These are phyloP conservation scores for Nephelium lappaceum DNA, from an alignment of 345 rosid genomes.

Conservation along the genomic window DNA sequence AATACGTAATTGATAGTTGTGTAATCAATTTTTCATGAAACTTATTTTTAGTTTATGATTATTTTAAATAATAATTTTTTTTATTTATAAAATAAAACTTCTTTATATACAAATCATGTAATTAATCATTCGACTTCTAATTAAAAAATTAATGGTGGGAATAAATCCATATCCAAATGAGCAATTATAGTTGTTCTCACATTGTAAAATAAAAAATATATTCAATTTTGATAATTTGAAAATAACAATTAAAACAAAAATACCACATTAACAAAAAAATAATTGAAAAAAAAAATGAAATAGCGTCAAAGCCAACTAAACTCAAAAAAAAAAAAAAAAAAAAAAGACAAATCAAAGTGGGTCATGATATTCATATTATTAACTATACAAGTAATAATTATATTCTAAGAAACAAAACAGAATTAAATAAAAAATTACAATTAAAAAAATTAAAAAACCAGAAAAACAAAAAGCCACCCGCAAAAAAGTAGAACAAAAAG, in stretches of 20 bases:
- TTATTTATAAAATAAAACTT: too few species aligned
- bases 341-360: not conserved
- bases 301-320: not conserved
- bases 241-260: not conserved
- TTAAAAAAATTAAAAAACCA: not conserved
- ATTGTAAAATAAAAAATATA: too few species aligned
- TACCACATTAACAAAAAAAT: not conserved
- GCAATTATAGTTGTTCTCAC: too few species aligned
- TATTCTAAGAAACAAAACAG: not conserved
- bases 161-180: too few species aligned
- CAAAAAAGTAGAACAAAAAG: not conserved
- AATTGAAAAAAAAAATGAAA: not conserved
- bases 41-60: too few species aligned
- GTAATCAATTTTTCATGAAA: too few species aligned
- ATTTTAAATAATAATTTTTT: too few species aligned
- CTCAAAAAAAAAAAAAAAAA: not conserved
- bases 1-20: too few species aligned
- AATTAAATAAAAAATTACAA: not conserved
- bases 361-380: slow-evolving; percentile 2
- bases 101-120: too few species aligned
- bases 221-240: not conserved
- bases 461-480: not conserved
- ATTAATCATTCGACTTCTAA: too few species aligned
- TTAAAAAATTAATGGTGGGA: too few species aligned
- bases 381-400: not conserved